Conservation (phyloP, 352 stramenopile species). For the Phytopythium oedochilum region DNA sequence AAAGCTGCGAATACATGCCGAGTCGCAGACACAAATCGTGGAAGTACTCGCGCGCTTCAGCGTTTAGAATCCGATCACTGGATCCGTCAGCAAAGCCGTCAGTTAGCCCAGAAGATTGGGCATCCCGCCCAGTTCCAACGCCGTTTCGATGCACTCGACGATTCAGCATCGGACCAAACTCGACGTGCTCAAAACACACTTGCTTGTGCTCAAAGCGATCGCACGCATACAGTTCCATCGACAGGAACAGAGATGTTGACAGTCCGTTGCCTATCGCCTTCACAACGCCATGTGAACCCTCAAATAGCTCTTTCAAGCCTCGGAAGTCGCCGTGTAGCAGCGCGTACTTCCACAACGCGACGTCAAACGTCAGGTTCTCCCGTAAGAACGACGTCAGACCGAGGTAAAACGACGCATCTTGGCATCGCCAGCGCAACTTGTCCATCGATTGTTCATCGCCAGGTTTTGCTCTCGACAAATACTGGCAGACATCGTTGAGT, state of each 20-base stretch:
- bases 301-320: constrained; percentile 28
- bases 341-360: constrained; percentile 45
- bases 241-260: constrained; percentile 18
- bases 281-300: constrained; percentile 10
- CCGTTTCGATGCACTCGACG: constrained; percentile 33
- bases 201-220: constrained; percentile 22
- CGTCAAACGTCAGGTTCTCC: constrained; percentile 28
- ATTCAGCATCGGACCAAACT: constrained; percentile 42
- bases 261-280: constrained; percentile 26
- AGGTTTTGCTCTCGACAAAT: constrained; percentile 18
- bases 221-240: constrained; percentile 16
- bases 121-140: constrained; percentile 9
- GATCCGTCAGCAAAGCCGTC: constrained; percentile 2
- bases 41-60: constrained; percentile 31
- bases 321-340: constrained; percentile 36
- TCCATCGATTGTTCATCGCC: constrained; percentile 24
- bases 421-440: constrained; percentile 38
- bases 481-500: constrained; percentile 34
- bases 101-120: background rate
- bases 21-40: constrained; percentile 33
- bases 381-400: constrained; percentile 29
- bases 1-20: constrained; percentile 19
- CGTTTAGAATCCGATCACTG: constrained; percentile 30
- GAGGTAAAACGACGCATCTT: constrained; percentile 30
- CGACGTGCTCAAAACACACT: constrained; percentile 32